Evolutionary conservation across 441 rosid species (phyloP), one percentile per base, ranked within the genome.

Genomic region (Lepidium campestre): DNA sequence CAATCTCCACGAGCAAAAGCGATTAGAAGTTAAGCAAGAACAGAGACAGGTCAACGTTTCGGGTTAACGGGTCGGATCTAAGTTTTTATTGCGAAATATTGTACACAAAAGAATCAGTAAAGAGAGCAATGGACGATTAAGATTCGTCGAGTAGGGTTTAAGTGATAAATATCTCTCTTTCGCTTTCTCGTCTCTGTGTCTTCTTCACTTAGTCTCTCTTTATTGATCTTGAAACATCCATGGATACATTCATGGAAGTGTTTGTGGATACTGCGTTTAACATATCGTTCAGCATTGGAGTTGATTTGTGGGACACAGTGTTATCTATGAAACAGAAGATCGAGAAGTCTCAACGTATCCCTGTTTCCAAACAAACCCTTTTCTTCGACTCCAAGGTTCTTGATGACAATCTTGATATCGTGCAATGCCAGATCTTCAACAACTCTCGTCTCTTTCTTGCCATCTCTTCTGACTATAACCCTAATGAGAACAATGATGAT

Each of bases 291-390:
- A 66, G 81, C 64, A 86, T 90, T 55, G 91, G 88, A 79, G 56
- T 90, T 34, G 83, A 83, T 32, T 81, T 45, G 74, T 82, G 79
- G 17, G 98, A 93, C 47, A 84, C 90, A 1, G 80, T 90, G 18
- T 71, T 81, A 1, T 86, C 84, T 54, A 92, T 93, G 81, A 90
- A 93, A 77, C 80, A 82, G 53, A 88, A 88, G 72, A 77, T 87
- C 15, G 75, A 84, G 10, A 87, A 83, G 48, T 81, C 75, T 77
- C 90, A 83, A 25, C 70, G 75, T 17, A 83, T 93, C 2, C 86
- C 97, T 18, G 37, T 83, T 4, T 34, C 71, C 22, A 74, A 50
- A 35, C 97, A 93, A 77, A 83, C 83, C 39, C 81, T 90, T 36
- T 66, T 84, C 50, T 84, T 86, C 78, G 70, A 90, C 11, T 87